These are phyloP conservation scores for Beauveria varroae DNA, from an alignment of 2,329 filamentous ascomycete species.

Conservation along the genomic window DNA sequence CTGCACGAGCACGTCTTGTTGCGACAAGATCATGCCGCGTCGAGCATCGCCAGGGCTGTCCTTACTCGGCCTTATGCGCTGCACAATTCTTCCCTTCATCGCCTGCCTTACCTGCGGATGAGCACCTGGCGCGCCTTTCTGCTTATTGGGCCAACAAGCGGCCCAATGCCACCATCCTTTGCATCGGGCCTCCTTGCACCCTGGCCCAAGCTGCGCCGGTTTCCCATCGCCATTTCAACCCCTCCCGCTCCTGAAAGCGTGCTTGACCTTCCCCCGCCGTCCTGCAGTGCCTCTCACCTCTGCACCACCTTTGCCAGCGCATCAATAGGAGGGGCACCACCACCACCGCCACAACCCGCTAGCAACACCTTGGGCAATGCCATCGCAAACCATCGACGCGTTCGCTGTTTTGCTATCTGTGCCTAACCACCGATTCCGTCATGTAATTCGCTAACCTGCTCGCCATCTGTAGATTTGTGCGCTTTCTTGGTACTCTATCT, in stretches of 20 bases:
- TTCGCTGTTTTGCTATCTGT: background rate
- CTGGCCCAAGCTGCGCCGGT: background rate
- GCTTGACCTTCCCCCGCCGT: background rate
- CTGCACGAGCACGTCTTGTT: background rate
- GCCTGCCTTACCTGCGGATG: background rate
- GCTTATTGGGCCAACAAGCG: constrained; percentile 8
- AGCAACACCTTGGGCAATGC: background rate
- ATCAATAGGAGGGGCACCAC: constrained; percentile 9
- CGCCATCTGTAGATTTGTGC: constrained; percentile 1
- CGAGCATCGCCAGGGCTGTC: background rate
- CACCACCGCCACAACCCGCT: constrained; percentile 1
- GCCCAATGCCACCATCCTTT: constrained; percentile 6
- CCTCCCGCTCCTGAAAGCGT: background rate
- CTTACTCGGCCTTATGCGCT: background rate
- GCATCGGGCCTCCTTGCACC: background rate
- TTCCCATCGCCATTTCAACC: background rate
- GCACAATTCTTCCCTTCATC: background rate
- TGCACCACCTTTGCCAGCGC: constrained; percentile 10
- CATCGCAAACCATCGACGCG: background rate
- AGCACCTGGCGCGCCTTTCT: background rate
- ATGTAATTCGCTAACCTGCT: constrained; percentile 8
- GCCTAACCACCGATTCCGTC: constrained; percentile 1
- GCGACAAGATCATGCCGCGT: background rate
- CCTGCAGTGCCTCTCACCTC: constrained; percentile 1
- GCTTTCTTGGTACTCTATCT: background rate